Evolutionary conservation across 208 protist species (phyloP), one percentile per base, ranked within the genome.

Genomic region (Acanthamoeba sp.): DNA sequence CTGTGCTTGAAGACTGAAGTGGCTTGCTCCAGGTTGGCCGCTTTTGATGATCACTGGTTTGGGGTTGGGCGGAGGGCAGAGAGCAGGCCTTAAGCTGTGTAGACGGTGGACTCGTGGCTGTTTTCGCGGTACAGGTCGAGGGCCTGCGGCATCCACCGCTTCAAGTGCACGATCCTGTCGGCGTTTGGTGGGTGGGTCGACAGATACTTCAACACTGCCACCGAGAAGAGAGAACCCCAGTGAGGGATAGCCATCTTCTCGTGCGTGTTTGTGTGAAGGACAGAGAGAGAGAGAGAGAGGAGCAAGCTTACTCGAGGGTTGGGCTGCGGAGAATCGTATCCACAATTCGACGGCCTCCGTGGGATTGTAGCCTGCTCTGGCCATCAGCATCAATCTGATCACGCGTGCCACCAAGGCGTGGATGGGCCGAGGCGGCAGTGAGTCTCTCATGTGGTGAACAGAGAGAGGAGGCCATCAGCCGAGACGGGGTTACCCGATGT

Each of bases 401-500:
- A 14, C 18, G 76, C 10, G 66, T 40, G 64, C 6, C 9, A 2
- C n/a, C 6, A 73, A 2, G 66, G 16, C 34, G 66, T 32, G 14
- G 32, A 76, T 76, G 10, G 34, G n/a, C n/a, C n/a, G n/a, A n/a
- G n/a, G n/a, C n/a, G n/a, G n/a, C n/a, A 62, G 24, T 1, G 9
- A 32, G 78, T 36, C 14, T 3, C 20, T 14, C 45, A 87, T 27
- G 1, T 55, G 34, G 40, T 42, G 42, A 66, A 36, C 34, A 55
- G 24, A n/a, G 12, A 5, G 48, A 90, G 52, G n/a, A n/a, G n/a
- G n/a, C n/a, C n/a, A n/a, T n/a, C n/a, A n/a, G n/a, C n/a, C n/a
- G n/a, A n/a, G n/a, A n/a, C n/a, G n/a, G n/a, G 84, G 9, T 42
- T 80, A 93, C 89, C 89, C 89, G 22, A 93, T 93, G 89, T 80